Percentiles rank a stretch among this genome's conserved stretches.
Evolutionary conservation across 139 green algal genomes (phyloP).

Genomic region (Micromonas pusilla): DNA sequence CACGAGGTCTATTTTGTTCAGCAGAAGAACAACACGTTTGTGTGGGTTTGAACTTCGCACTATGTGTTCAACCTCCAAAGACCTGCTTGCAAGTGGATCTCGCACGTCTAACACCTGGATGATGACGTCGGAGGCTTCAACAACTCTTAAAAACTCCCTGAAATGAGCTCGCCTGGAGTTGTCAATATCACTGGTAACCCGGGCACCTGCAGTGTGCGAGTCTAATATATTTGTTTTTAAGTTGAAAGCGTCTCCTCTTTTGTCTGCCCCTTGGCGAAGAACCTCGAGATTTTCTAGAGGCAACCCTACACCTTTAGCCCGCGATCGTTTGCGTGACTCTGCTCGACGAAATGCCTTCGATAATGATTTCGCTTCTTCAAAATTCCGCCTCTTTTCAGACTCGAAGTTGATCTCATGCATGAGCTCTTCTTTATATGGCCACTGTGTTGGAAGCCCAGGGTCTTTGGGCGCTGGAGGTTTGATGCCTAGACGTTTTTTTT

Average conservation of each 20-base stretch:
- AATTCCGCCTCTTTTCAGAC: slow-evolving; percentile 61
- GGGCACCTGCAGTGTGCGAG: not conserved
- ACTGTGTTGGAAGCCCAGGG: slow-evolving; percentile 82
- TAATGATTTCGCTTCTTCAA: slow-evolving; percentile 24
- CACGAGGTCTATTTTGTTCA: slow-evolving; percentile 87
- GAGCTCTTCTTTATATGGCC: slow-evolving; percentile 92
- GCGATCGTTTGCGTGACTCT: not conserved
- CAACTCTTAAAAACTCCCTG: slow-evolving; percentile 89
- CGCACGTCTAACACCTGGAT: slow-evolving; percentile 85
- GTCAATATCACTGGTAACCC: slow-evolving; percentile 44
- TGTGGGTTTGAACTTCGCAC: slow-evolving; percentile 62
- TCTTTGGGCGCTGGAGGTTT: slow-evolving; percentile 58
- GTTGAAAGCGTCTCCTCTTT: not conserved
- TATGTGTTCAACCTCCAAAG: slow-evolving; percentile 84
- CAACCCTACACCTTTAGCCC: not conserved
- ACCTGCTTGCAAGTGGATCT: slow-evolving; percentile 84
- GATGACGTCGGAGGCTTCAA: slow-evolving; percentile 86
- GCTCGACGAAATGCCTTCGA: not conserved
- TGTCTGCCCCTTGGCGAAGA: not conserved
- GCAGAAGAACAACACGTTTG: slow-evolving; percentile 90
- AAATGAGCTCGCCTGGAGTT: slow-evolving; percentile 78
- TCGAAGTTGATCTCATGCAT: slow-evolving; percentile 80
- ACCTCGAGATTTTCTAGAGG: not conserved
- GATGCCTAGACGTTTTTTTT: slow-evolving; percentile 2
- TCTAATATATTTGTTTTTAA: not conserved